A percentile compares a stretch with the other conserved stretches of the same genome.
Conservation (phyloP, 2,329 filamentous ascomycete genomes). For the Pyricularia grisea region DNA sequence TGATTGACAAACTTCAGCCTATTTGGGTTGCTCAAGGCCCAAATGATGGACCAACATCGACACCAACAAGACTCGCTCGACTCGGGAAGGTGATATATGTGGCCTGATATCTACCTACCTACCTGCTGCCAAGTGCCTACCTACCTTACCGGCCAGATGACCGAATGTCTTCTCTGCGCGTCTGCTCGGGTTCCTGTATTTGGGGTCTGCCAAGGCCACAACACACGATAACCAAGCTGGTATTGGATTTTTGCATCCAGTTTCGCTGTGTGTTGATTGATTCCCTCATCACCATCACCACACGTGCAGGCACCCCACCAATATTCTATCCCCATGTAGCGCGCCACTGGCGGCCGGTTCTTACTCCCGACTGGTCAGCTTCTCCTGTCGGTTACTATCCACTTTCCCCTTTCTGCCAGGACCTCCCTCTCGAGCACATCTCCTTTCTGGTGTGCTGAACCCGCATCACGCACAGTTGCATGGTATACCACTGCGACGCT, state of each 20-base stretch:
- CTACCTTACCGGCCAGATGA: background rate
- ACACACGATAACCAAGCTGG: background rate
- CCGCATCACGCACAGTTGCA: background rate
- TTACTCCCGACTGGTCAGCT: conserved; percentile 1
- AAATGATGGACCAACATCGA: background rate
- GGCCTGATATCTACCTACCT: background rate
- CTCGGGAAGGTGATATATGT: background rate
- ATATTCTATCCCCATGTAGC: background rate
- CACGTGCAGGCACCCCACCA: background rate
- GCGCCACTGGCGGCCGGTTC: background rate
- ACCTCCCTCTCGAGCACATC: background rate
- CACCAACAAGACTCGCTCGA: background rate
- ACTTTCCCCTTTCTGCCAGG: conserved; percentile 4
- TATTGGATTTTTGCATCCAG: background rate
- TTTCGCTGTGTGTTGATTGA: background rate
- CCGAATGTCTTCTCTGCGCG: background rate
- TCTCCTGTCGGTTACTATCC: background rate
- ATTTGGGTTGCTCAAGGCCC: background rate
- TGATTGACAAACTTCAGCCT: background rate
- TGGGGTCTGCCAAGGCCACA: background rate
- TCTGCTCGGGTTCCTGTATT: background rate
- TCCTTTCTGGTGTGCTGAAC: background rate
- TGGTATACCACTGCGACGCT: background rate
- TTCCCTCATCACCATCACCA: background rate
- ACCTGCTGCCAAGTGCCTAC: background rate